Evolutionary conservation across 23 red algal species (phyloP), one percentile per base, ranked within the genome.

Genomic region (Gracilaria gracilis): DNA sequence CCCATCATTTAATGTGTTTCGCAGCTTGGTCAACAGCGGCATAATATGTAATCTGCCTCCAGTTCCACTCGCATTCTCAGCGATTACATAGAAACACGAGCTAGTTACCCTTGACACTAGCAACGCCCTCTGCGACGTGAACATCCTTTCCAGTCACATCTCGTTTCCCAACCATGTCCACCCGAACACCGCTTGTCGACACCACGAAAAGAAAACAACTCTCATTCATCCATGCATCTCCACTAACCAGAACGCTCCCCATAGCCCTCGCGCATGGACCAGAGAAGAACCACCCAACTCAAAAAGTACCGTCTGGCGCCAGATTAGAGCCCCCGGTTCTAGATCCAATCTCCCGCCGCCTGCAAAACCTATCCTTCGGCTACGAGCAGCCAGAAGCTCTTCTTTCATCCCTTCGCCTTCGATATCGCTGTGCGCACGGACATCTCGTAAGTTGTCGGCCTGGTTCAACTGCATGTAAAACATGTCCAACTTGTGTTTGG

Each of bases 371-470:
- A 9, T 51, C 21, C 5, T 77, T 77, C 19, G 72, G 72, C 0
- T 77, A 77, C 34, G 72, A 77, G 34, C 40, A 50, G n/a, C 40
- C 38, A 33, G 23, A 17, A 31, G 6, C 46, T 3, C 20, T 46
- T 16, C 35, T 7, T 23, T 4, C 40, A 9, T 11, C 72, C 20
- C 50, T 5, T 31, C 38, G 46, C 20, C 4, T 77, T 31, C 72
- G 72, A 9, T 77, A 77, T 34, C 72, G 72, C 46, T 77, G 72
- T 77, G 21, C 32, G 50, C n/a, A 49, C 9, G 72, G 72, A 28
- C 72, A 77, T 77, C n/a, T 77, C 38, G 36, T 77, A 0, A 77
- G 12, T 50, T 77, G 72, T 23, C 35, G 34, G 3, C 46, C 72
- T 77, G 72, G 72, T 15, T 49, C 72, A 50, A 77, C 0, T 14